Base-by-base conservation (phyloP, 768 basidiomycete species). In the Boletus sensibilis region DNA sequence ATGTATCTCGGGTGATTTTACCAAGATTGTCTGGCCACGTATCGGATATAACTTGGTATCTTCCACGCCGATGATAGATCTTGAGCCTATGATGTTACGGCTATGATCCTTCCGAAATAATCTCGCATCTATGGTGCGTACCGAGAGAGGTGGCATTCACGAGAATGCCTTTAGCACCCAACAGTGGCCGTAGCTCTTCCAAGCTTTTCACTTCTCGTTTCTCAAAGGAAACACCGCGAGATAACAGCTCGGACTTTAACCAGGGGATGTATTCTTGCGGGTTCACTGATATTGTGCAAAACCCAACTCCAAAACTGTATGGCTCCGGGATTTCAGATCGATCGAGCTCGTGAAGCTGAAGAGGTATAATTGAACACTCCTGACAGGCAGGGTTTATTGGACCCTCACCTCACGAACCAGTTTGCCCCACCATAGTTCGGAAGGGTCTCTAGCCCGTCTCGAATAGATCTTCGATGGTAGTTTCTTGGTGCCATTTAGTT, bases 11-110 rank as follows among this genome's bases (percentile, higher is more conserved):
- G 90, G 87, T 3, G 90, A 89, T 38, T 82, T 72, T 21, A 95
- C 77, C 18, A 94, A 69, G 10, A 94, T 84, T 0, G 90, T 87
- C 73, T 96, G 94, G 9, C 94, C 94, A 42, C 92, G 79, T 59
- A 94, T 81, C 1, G 94, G 92, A 66, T 82, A 84, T 23, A 94
- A 74, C 23, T 74, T 75, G 55, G 78, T 77, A 69, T 97, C 94
- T 64, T 94, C 86, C 3, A 95, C 84, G 6, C 93, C 94, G 13
- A 89, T 82, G 41, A 96, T 77, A 33, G 83, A 84, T 48, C 83
- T 78, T 10, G 92, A 84, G 4, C 88, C 88, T 80, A 49, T 39
- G 34, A 31, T 23, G 13, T 35, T 18, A 40, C 20, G 35, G 27
- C 37, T 20, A 50, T 54, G 18, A 63, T 20, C 13, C 21, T 52